Base-by-base conservation (phyloP, 352 stramenopile species). In the Globisporangium yorkense region DNA sequence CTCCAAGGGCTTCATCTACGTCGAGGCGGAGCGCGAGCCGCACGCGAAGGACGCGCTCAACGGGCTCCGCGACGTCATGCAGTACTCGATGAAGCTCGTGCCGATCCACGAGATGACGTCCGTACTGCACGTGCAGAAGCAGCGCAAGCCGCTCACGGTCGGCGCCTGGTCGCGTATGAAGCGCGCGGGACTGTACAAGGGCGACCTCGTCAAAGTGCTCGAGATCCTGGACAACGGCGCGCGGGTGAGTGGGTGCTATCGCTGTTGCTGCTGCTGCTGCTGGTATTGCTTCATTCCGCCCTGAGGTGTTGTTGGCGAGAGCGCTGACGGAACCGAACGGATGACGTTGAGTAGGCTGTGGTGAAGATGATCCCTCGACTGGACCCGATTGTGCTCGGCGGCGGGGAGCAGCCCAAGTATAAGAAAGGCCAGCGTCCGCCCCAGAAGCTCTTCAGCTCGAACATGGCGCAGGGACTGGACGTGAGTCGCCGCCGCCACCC, bases 71-170 rank as follows among this genome's bases (percentile, higher is more conserved):
- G 84, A 94, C 48, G 82, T 96, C 51, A 75, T 88, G 55, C 81
- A 88, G 66, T 94, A 89, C 74, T 90, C 83, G 21, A 91, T 96
- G 82, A 94, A 96, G 65, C 69, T 96, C 2, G 86, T 96, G 15
- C 86, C 86, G 15, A 88, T 96, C 31, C 84, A 96, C 57, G 86
- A 96, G 65, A 96, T 96, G 86, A 94, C 86, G 29, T 89, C 83
- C 1, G 86, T 96, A n/a, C 66, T 96, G 7, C 93, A 87, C 47
- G 76, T 96, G 4, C 81, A 94, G 58, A 92, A 85, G 54, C 83
- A 85, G 63, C 78, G 83, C 59, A 96, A 92, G 56, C 86, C 86
- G 13, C 66, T 96, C 29, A 74, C 83, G 15, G 74, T 80, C 39
- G 86, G 86, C 35, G 77, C 80, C 10, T 96, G 86, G 86, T 84